Evolutionary conservation across 805 yeast genomes (phyloP).

Genomic region (Yarrowia bubula): DNA sequence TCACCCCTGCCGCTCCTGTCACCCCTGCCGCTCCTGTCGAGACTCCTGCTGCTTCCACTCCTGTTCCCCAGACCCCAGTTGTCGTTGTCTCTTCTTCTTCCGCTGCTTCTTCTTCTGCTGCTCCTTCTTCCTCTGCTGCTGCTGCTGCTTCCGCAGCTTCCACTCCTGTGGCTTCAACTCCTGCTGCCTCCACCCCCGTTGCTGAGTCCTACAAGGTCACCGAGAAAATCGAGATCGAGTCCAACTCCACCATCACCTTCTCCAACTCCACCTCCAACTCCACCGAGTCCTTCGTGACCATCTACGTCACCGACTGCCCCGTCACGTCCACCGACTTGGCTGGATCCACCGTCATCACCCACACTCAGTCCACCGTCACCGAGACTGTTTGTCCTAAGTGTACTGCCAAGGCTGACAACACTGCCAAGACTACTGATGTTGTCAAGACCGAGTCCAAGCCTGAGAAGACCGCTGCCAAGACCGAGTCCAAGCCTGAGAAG

Average conservation of each 20-base stretch:
- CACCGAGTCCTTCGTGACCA: background rate
- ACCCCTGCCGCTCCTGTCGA: background rate
- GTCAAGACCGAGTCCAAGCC: background rate
- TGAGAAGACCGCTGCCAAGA: background rate
- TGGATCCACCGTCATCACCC: background rate
- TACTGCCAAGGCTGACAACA: background rate
- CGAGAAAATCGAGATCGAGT: no score
- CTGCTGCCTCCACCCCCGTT: background rate
- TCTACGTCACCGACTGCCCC: conserved; percentile 7
- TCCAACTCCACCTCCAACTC: background rate
- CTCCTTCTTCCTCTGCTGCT: background rate
- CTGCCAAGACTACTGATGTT: no score
- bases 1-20: background rate
- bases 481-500: background rate
- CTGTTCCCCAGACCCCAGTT: no score
- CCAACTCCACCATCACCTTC: background rate
- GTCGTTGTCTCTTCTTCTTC: no score
- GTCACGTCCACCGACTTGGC: background rate
- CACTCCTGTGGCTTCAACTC: background rate
- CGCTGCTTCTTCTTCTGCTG: no score
- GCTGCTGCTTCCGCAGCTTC: background rate
- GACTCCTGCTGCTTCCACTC: background rate
- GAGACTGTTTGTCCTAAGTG: background rate
- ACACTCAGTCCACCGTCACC: background rate
- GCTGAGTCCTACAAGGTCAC: background rate